Evolutionary conservation across 805 yeast genomes (phyloP).

Genomic region (Cyberlindnera suaveolens): DNA sequence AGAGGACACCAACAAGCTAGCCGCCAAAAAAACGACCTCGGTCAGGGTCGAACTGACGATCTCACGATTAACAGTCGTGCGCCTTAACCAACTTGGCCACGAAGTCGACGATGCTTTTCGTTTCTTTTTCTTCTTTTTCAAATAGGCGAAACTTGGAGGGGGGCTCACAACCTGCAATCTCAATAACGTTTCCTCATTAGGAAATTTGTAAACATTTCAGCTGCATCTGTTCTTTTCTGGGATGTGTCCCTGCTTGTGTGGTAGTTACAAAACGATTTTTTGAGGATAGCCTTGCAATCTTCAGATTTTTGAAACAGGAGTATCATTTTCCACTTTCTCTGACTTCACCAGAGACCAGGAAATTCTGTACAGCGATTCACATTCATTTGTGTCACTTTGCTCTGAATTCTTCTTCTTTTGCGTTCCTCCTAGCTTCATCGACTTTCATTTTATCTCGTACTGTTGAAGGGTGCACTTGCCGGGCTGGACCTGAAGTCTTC

Average conservation of each 20-base stretch:
- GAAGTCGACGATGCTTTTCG: no score
- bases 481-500: constrained; percentile 20
- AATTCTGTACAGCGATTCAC: not conserved
- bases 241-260: not conserved
- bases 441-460: not conserved
- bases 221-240: not conserved
- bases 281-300: not conserved
- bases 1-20: no score
- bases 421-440: not conserved
- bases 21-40: no score
- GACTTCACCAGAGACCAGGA: not conserved
- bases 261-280: not conserved
- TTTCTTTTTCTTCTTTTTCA: no score
- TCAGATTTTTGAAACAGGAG: not conserved
- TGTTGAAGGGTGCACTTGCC: constrained; percentile 1
- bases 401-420: not conserved
- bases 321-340: not conserved
- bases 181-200: constrained; percentile 17
- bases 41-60: no score
- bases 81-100: no score
- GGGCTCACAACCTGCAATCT: not conserved
- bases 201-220: constrained; percentile 16
- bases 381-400: no score
- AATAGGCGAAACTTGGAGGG: not conserved
- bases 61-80: no score